Percentiles rank a stretch among this genome's conserved stretches.
These are phyloP conservation scores for Cryptococcus sp. DNA, from an alignment of 1,284 basidiomycete genomes.

Conservation along the genomic window DNA sequence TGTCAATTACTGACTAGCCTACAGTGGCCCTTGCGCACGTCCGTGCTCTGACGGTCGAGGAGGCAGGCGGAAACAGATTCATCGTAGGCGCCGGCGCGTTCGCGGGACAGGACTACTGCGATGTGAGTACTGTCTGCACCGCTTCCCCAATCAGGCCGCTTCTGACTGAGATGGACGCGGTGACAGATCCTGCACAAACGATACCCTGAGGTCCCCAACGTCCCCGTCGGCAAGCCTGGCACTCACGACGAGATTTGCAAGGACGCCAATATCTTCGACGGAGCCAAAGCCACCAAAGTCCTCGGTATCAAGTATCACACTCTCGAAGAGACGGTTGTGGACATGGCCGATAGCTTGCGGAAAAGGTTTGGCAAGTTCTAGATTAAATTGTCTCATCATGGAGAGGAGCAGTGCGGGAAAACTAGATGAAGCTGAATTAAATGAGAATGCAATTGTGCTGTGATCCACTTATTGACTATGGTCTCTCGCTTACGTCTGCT, in stretches of 20 bases:
- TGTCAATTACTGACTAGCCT: not conserved
- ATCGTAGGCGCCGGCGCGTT: constrained; percentile 55
- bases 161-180: not conserved
- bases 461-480: too few relatives aligned
- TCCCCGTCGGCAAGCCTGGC: constrained; percentile 39
- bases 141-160: not conserved
- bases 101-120: constrained; percentile 39
- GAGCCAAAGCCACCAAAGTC: constrained; percentile 38
- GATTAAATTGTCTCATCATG: not conserved
- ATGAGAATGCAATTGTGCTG: too few relatives aligned
- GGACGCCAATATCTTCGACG: constrained; percentile 28
- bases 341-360: constrained; percentile 41
- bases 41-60: constrained; percentile 59
- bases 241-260: constrained; percentile 26
- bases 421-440: too few relatives aligned
- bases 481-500: too few relatives aligned
- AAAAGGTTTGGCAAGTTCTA: constrained; percentile 27
- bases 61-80: constrained; percentile 66
- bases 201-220: constrained; percentile 36
- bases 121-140: constrained; percentile 20
- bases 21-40: constrained; percentile 62
- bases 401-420: not conserved
- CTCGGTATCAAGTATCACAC: constrained; percentile 43
- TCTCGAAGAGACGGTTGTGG: constrained; percentile 34
- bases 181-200: constrained; percentile 29